These are phyloP conservation scores for Rhazya stricta DNA, from an alignment of 257 asterid species.

Conservation along the genomic window DNA sequence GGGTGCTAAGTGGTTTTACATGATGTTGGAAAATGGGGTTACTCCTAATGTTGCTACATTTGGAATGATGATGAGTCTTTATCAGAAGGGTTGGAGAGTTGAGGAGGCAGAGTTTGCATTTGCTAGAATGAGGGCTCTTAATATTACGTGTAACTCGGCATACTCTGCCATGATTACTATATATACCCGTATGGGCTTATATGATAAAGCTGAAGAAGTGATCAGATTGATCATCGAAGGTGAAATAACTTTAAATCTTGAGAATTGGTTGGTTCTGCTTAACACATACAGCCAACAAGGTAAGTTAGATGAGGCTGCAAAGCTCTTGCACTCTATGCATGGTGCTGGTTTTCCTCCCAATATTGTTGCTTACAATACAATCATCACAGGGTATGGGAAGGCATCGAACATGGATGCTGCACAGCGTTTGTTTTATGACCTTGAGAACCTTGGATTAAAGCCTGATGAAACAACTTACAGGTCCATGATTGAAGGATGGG, in stretches of 20 bases:
- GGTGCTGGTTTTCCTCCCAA: constrained; percentile 62
- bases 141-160: constrained; percentile 58
- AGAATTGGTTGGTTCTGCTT: constrained; percentile 84
- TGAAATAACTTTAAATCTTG: constrained; percentile 51
- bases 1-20: constrained; percentile 61
- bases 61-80: constrained; percentile 87
- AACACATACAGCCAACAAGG: constrained; percentile 91
- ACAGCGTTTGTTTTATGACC: constrained; percentile 45
- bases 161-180: constrained; percentile 87
- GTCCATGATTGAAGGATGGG: constrained; percentile 94
- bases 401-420: constrained; percentile 55
- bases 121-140: constrained; percentile 61
- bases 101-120: constrained; percentile 79
- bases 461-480: constrained; percentile 89
- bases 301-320: constrained; percentile 56
- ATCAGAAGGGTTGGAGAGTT: constrained; percentile 59
- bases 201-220: constrained; percentile 66
- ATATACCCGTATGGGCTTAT: constrained; percentile 62
- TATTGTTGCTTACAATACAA: constrained; percentile 73
- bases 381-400: constrained; percentile 89
- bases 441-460: constrained; percentile 44
- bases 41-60: constrained; percentile 78
- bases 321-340: constrained; percentile 47
- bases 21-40: constrained; percentile 64
- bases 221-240: constrained; percentile 62